Evolutionary conservation across 441 rosid species (phyloP).

Genomic region (Melastoma candidum): DNA sequence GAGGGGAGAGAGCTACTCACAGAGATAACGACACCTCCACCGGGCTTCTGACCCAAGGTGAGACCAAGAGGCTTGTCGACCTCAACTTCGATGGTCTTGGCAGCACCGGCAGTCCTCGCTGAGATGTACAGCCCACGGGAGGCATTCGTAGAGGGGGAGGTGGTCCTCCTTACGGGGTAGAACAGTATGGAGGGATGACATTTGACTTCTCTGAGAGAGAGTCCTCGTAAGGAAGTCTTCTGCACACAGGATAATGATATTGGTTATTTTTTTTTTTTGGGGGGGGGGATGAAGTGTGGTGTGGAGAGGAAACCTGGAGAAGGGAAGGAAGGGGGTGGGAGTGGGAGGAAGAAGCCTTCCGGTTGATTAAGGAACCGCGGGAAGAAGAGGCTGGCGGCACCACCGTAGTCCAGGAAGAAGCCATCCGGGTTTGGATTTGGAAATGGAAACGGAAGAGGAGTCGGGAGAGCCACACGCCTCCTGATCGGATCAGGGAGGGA

Average conservation of each 20-base stretch:
- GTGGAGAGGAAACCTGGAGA: constrained; percentile 18
- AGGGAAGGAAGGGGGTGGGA: constrained; percentile 22
- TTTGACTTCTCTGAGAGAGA: constrained; percentile 53
- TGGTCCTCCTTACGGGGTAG: constrained; percentile 19
- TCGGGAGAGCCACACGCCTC: no score
- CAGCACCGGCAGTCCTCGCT: constrained; percentile 62
- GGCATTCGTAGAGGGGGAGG: constrained; percentile 4
- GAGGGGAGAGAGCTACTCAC: constrained; percentile 28
- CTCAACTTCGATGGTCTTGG: constrained; percentile 76
- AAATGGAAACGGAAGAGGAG: no score
- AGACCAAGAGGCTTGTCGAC: constrained; percentile 93
- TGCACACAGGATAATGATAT: constrained; percentile 6
- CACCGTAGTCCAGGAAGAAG: constrained; percentile 33
- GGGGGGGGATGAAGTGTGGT: background rate
- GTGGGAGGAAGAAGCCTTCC: constrained; percentile 25
- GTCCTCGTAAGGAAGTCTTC: constrained; percentile 57
- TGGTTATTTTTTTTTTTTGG: no score
- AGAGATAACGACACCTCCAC: constrained; percentile 83
- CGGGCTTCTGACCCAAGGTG: constrained; percentile 79
- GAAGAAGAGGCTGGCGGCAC: constrained; percentile 43
- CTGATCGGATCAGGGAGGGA: no score
- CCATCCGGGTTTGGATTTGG: no score
- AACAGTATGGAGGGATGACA: constrained; percentile 34
- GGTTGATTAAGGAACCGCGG: constrained; percentile 26
- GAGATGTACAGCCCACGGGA: constrained; percentile 41